Evolutionary conservation across 306 rosid species (phyloP).

Genomic region (Rosa rugosa): DNA sequence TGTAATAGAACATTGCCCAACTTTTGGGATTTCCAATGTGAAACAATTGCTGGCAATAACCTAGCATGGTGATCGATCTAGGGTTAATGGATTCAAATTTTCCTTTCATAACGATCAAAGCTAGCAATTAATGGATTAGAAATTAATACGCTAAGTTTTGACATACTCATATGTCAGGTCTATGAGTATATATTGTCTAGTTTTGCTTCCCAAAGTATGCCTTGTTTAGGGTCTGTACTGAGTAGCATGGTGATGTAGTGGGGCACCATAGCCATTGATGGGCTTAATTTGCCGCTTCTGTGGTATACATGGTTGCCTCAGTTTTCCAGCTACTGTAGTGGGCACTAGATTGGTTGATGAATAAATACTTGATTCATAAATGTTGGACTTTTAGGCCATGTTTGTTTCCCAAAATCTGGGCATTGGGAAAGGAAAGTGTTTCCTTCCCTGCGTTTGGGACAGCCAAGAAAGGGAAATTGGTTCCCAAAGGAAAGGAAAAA

Average conservation of each 20-base stretch:
- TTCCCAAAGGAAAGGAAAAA: too few species aligned
- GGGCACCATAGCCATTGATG: conserved; percentile 16
- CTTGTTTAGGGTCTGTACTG: not conserved
- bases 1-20: not conserved
- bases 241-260: conserved; percentile 7
- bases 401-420: too few species aligned
- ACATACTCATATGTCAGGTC: not conserved
- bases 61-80: not conserved
- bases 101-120: not conserved
- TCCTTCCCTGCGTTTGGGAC: too few species aligned
- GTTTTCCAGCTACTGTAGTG: not conserved
- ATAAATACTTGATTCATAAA: not conserved
- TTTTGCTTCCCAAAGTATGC: not conserved
- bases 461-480: too few species aligned
- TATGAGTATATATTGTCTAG: not conserved
- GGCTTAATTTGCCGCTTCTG: conserved; percentile 6
- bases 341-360: not conserved
- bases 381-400: not conserved
- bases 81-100: not conserved
- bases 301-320: not conserved
- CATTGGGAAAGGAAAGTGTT: too few species aligned
- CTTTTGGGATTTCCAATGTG: not conserved
- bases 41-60: not conserved
- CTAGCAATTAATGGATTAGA: not conserved
- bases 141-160: not conserved